phyloP scores from a whole-genome alignment of 306 rosid species.

The Begonia peltatifolia region DNA sequence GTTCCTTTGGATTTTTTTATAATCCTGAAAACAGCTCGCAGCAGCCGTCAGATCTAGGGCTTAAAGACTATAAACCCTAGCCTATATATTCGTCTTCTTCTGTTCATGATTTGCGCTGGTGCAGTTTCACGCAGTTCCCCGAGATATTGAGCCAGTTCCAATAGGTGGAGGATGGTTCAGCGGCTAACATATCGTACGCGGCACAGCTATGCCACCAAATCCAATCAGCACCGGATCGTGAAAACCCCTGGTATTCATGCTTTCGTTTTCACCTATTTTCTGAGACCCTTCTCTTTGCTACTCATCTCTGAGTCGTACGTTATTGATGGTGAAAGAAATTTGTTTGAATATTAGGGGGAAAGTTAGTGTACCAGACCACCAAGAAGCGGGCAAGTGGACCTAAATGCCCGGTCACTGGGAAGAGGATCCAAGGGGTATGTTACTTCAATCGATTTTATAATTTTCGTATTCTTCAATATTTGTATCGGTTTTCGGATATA shows the following conservation, averaged over 20 bases:
- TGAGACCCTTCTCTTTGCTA: neutral
- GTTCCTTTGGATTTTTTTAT: neutral
- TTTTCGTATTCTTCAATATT: no score
- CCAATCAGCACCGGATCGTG: slow-evolving; percentile 72
- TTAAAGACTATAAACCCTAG: slow-evolving; percentile 6
- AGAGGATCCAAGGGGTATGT: slow-evolving; percentile 85
- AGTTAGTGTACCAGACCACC: slow-evolving; percentile 63
- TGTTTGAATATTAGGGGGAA: slow-evolving; percentile 39
- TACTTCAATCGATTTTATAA: no score
- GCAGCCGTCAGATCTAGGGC: slow-evolving; percentile 35
- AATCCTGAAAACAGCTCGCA: slow-evolving; percentile 10
- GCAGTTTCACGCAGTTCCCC: neutral
- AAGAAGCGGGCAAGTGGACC: slow-evolving; percentile 75
- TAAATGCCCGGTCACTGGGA: slow-evolving; percentile 51
- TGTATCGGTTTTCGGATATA: no score
- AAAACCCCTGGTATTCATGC: slow-evolving; percentile 63
- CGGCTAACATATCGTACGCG: slow-evolving; percentile 59
- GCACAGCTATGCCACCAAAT: slow-evolving; percentile 76
- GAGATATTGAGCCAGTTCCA: neutral
- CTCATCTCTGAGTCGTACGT: neutral
- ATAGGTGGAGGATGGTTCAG: slow-evolving; percentile 45
- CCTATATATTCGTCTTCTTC: slow-evolving; percentile 3
- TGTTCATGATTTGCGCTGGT: rapidly evolving
- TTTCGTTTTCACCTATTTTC: neutral
- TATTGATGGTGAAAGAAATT: neutral